phyloP scores from a whole-genome alignment of 2,329 filamentous ascomycete species.

The Gnomoniopsis smithogilvyi region DNA sequence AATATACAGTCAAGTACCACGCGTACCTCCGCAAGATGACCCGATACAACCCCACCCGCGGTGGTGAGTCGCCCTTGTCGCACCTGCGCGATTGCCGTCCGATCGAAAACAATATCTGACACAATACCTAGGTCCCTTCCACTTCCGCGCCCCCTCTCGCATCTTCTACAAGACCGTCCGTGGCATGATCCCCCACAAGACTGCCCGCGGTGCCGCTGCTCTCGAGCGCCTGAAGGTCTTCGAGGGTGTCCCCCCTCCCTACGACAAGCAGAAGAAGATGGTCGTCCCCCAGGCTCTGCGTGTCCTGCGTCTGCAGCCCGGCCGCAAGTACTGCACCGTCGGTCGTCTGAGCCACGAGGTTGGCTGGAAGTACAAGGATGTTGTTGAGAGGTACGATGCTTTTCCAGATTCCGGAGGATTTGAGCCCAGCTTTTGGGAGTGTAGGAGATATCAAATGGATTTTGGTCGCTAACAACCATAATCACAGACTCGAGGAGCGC shows the following conservation, averaged over 20 bases:
- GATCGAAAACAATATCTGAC: conserved; percentile 44
- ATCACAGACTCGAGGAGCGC: conserved; percentile 88
- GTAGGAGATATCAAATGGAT: neutral
- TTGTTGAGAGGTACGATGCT: conserved; percentile 84
- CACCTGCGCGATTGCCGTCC: conserved; percentile 20
- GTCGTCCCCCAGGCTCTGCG: conserved; percentile 98
- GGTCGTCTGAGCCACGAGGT: conserved; percentile 98
- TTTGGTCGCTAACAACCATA: conserved; percentile 17
- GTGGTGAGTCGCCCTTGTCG: conserved; percentile 62
- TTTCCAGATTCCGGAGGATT: neutral
- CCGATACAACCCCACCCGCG: conserved; percentile 98
- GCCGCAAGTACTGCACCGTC: conserved; percentile 99
- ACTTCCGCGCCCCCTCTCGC: conserved; percentile 98
- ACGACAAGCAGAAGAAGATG: conserved; percentile 99
- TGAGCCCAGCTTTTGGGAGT: neutral
- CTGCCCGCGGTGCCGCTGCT: conserved; percentile 91
- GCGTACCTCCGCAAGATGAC: conserved; percentile 99
- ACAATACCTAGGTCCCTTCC: conserved; percentile 77
- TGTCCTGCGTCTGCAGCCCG: conserved; percentile 94
- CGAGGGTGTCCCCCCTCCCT: conserved; percentile 97
- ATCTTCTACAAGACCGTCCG: conserved; percentile 99
- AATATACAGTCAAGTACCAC: conserved; percentile 93
- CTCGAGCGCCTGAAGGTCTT: conserved; percentile 99
- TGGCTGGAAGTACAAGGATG: conserved; percentile 99
- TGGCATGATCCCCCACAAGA: conserved; percentile 99